A percentile compares a stretch with the other conserved stretches of the same genome.
These are phyloP conservation scores for Saccharomycopsis olivae DNA, from an alignment of 805 yeast genomes.

Conservation along the genomic window DNA sequence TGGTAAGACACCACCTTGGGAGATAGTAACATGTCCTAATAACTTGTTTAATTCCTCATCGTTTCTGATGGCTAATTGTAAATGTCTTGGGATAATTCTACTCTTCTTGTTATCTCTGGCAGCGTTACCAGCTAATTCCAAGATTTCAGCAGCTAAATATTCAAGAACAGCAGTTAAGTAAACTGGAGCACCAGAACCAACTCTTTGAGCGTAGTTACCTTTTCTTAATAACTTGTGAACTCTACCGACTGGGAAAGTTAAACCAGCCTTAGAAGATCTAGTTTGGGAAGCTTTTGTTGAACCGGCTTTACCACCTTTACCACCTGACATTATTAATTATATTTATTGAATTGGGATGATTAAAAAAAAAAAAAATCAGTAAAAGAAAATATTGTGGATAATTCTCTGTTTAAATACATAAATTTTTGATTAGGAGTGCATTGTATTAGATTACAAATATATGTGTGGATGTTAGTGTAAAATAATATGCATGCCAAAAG, in stretches of 20 bases:
- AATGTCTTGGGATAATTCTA: slow-evolving; percentile 97
- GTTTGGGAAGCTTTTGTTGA: slow-evolving; percentile 92
- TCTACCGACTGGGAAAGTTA: slow-evolving; percentile 99
- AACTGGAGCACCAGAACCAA: slow-evolving; percentile 99
- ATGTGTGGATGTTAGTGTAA: no score
- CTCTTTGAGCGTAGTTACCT: slow-evolving; percentile 97
- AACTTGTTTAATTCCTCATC: slow-evolving; percentile 97
- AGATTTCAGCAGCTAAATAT: slow-evolving; percentile 94
- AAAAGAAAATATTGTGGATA: no score
- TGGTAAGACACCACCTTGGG: slow-evolving; percentile 99
- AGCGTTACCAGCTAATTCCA: slow-evolving; percentile 98
- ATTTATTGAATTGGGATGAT: no score
- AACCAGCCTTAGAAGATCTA: slow-evolving; percentile 97
- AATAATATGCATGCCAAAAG: no score
- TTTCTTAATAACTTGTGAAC: slow-evolving; percentile 93
- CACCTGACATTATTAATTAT: slow-evolving; percentile 51
- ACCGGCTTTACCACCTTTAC: slow-evolving; percentile 85
- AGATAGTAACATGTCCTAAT: slow-evolving; percentile 87
- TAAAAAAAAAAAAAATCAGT: no score
- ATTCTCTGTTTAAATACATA: no score
- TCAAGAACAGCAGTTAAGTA: slow-evolving; percentile 95
- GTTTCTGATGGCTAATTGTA: slow-evolving; percentile 96
- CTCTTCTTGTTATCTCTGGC: slow-evolving; percentile 99
- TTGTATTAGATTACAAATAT: no score
- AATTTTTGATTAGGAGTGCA: no score